Base-by-base conservation (phyloP, 352 stramenopile genomes). In the Globisporangium polare region DNA sequence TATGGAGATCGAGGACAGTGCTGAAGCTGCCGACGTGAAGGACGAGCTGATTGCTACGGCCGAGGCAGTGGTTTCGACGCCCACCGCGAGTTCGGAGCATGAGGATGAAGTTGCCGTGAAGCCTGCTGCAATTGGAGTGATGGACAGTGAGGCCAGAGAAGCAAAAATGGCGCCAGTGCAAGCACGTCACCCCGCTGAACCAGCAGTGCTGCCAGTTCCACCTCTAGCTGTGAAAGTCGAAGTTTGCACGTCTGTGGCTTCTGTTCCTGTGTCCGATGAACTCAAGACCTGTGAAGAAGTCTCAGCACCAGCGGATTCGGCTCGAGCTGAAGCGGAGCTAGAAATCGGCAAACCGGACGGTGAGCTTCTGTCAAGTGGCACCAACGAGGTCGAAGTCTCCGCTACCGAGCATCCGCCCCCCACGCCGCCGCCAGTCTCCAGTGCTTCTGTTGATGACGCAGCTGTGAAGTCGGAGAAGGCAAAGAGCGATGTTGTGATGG, bases 81-180 rank as follows among this genome's bases (percentile, higher is more conserved):
- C 39, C 5, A 22, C 39, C 1, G 18, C 17, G 18, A 47, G 26
- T 5, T 47, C 53, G 18, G n/a, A 43, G 10, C 13, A 56, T 5
- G 46, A 42, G 42, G 61, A 29, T 9, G 29, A 42, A 18, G 10
- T n/a, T 0, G 4, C 52, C 29, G 49, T 5, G 17, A 43, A 24
- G n/a, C 7, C 20, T 50, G 29, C 39, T 9, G 3, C 39, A 45
- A 20, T 15, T n/a, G 39, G 22, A 45, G 39, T 24, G 24, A n/a
- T 67, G 15, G 56, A 53, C 26, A 26, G 54, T 12, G 66, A 75
- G 60, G 47, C 59, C 45, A 56, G 37, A 22, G 53, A 50, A 27
- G 17, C 29, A 22, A 3, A 58, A 24, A 15, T 22, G n/a, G n/a
- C 6, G 22, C 49, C 26, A 6, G 7, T 20, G 17, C 26, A 54